Base-by-base conservation (phyloP, 1,139 yeast species). In the Zygosaccharomyces sapae region DNA sequence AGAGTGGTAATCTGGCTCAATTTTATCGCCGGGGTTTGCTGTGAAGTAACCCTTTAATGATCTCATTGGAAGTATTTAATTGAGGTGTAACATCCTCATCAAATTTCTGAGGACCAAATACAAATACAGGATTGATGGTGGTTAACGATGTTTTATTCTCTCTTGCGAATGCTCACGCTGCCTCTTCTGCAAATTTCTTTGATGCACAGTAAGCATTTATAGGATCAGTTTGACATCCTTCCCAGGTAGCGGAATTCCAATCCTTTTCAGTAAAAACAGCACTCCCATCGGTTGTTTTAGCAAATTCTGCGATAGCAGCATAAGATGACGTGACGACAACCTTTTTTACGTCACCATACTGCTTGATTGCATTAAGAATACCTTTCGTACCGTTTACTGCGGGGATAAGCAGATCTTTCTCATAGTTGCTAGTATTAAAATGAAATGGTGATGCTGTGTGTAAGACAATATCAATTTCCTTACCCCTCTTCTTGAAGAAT, bases 211-310 rank as follows among this genome's bases (percentile, higher is more conserved):
- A 22, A 22, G 25, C 25, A 22, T 22, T 22, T 22, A 22, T 7
- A 22, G 25, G 25, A 22, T 22, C 25, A 22, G 25, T 22, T 22
- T 22, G 25, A 7, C 25, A 22, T 22, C 25, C 25, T 22, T 22
- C 25, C 25, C 25, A 22, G 25, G 25, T 22, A 22, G 25, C 25
- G 9, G 25, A 22, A 22, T 22, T 22, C 25, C 25, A 22, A 22
- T 22, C 25, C 25, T 22, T 22, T 52, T 72, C 77, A 6, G 52
- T 60, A 13, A 54, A 50, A 4, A 49, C 51, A 19, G 46, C 25
- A 10, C 62, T 75, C 92, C 82, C 82, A 86, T 90, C 94, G 92
- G 85, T 4, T 6, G 18, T 33, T 37, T 39, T 44, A 22, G 35
- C 27, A 10, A 40, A 12, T 18, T 47, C 46, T 31, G 41, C 31